phyloP scores from a whole-genome alignment of 441 rosid genomes.

The Adansonia grandidieri region DNA sequence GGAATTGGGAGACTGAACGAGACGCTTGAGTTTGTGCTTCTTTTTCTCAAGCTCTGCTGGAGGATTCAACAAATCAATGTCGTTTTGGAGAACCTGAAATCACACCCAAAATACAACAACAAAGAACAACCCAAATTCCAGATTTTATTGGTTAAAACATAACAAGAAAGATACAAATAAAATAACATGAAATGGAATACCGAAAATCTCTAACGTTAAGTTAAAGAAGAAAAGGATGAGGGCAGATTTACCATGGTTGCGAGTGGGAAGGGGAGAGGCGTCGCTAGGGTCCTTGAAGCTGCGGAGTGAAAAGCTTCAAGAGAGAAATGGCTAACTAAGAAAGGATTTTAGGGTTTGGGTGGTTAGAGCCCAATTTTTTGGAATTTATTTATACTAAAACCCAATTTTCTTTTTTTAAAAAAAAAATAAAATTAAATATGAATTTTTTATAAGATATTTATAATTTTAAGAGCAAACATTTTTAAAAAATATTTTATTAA shows the following conservation, averaged over 20 bases:
- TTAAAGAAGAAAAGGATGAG: too few species aligned
- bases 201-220: too few species aligned
- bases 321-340: neutral
- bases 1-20: too few species aligned
- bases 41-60: too few species aligned
- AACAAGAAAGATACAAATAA: neutral
- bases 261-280: neutral
- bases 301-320: neutral
- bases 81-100: conserved; percentile 23
- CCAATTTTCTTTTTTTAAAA: too few species aligned
- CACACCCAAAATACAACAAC: neutral
- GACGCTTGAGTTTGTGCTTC: too few species aligned
- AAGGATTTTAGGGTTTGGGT: neutral
- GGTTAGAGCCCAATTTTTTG: neutral
- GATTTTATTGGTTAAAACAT: neutral
- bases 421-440: too few species aligned
- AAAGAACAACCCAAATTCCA: neutral
- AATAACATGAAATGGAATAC: neutral
- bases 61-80: too few species aligned
- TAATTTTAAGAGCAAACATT: too few species aligned
- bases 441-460: too few species aligned
- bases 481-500: too few species aligned
- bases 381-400: too few species aligned
- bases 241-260: neutral
- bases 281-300: neutral